Percentiles rank a stretch among this genome's conserved stretches.
Evolutionary conservation across 169 alveolate genomes (phyloP).

Genomic region (Babesia sp.): DNA sequence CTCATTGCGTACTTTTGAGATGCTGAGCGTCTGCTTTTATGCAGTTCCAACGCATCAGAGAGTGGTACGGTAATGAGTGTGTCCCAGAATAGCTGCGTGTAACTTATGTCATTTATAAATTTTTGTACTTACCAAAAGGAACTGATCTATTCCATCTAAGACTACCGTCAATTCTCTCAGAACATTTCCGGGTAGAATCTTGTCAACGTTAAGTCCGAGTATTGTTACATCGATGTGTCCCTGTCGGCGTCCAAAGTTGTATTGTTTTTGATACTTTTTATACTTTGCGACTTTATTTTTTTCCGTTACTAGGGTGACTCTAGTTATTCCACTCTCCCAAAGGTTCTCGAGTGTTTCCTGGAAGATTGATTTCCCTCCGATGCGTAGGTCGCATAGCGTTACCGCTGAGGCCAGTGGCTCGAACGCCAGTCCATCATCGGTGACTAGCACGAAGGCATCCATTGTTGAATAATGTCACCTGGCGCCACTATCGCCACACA

Average conservation of each 20-base stretch:
- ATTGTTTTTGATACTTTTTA: background rate
- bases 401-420: constrained; percentile 45
- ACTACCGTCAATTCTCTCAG: constrained; percentile 23
- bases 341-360: constrained; percentile 48
- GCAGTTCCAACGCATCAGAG: constrained; percentile 44
- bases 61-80: constrained; percentile 51
- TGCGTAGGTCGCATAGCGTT: constrained; percentile 24
- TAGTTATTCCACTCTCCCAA: constrained; percentile 39
- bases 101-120: background rate
- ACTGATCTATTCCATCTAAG: constrained; percentile 14
- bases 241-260: constrained; percentile 28
- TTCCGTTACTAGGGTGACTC: constrained; percentile 31
- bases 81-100: constrained; percentile 44
- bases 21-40: constrained; percentile 1
- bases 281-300: constrained; percentile 11
- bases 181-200: constrained; percentile 33
- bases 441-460: constrained; percentile 50
- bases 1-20: constrained; percentile 28
- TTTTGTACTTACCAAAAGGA: constrained; percentile 27
- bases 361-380: constrained; percentile 39
- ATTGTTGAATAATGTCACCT: background rate
- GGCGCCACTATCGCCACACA: constrained; percentile 10
- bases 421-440: constrained; percentile 18
- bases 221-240: constrained; percentile 36
- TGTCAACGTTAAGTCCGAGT: constrained; percentile 39